Conservation (phyloP, 179 eudicot species). For the Beta macrorhiza region DNA sequence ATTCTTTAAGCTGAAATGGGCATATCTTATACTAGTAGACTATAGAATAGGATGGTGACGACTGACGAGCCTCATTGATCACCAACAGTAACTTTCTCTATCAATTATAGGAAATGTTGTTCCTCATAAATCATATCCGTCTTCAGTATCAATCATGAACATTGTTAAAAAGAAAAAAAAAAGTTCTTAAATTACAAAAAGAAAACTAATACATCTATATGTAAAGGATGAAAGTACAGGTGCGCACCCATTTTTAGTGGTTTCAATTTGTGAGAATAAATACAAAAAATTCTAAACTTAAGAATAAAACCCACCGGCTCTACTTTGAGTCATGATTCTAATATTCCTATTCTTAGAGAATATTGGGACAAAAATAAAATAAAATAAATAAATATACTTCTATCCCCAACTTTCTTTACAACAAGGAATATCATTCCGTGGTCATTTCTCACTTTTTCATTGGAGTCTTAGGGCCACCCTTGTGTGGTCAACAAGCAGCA, state of each 20-base stretch:
- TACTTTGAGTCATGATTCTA: conserved; percentile 60
- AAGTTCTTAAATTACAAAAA: not conserved
- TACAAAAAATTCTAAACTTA: conserved; percentile 49
- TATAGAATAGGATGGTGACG: not conserved
- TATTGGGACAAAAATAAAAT: conserved; percentile 8
- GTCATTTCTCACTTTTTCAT: conserved; percentile 48
- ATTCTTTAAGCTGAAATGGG: not conserved
- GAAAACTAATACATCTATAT: conserved; percentile 31
- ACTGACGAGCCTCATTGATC: not conserved
- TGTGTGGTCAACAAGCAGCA: conserved; percentile 44
- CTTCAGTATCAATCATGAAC: not conserved
- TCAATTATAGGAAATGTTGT: not conserved
- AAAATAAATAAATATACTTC: not conserved
- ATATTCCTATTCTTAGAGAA: conserved; percentile 50
- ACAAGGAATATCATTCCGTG: conserved; percentile 68
- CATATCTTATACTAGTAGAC: not conserved
- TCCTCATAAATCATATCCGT: too few relatives aligned
- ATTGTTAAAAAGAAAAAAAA: not conserved
- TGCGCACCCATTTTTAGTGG: conserved; percentile 74
- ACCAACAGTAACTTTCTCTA: not conserved
- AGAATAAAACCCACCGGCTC: conserved; percentile 47
- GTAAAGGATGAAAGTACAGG: conserved; percentile 39
- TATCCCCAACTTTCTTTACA: conserved; percentile 27
- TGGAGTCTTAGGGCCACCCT: conserved; percentile 21
- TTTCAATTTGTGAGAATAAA: conserved; percentile 47